Base-by-base conservation (phyloP, 345 rosid genomes). In the Lepidium aucheri region DNA sequence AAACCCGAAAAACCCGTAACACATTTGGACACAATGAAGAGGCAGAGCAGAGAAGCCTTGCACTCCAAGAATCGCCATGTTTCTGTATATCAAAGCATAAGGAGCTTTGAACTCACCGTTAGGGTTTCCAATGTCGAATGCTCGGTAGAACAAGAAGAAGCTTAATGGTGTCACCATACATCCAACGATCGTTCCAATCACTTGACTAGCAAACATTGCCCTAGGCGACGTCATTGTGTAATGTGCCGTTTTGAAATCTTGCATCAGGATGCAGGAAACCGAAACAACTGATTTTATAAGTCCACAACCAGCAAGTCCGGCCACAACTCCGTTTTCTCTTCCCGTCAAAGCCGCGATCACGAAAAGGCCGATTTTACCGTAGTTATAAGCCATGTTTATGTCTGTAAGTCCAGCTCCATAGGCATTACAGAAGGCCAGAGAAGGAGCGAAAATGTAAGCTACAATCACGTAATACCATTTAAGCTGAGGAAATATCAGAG, bases 341-440 rank as follows among this genome's bases (percentile, higher is more conserved):
- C 97, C 96, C 0, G 98, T 63, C 35, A 85, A 26, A 14, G 97
- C 97, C 0, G 96, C 98, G 5, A 93, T 50, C 11, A 87, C 78
- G 35, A 93, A 93, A 5, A 93, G 81, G 36, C 97, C 98, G 16
- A 93, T 86, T 76, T 93, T 93, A 4, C 96, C 96, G n/a, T 93
- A 93, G 74, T 93, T 93, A 62, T 89, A 89, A 36, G 95, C 97
- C 98, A 93, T 89, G 89, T 93, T 93, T 2, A 87, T 86, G 71
- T 93, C 98, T 0, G 98, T 93, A 10, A 93, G 94, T 11, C 98
- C 98, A 2, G 98, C 87, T 38, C 98, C 97, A 46, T 89, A 92
- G 3, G 97, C 97, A 46, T 89, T 89, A 82, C 98, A 92, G 76
- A 92, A 92, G 3, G 98, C 84, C 2, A 93, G 82, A 40, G 94